Evolutionary conservation across 1,284 basidiomycete genomes (phyloP), one percentile per base, ranked within the genome.

Genomic region (Pascua sp.): DNA sequence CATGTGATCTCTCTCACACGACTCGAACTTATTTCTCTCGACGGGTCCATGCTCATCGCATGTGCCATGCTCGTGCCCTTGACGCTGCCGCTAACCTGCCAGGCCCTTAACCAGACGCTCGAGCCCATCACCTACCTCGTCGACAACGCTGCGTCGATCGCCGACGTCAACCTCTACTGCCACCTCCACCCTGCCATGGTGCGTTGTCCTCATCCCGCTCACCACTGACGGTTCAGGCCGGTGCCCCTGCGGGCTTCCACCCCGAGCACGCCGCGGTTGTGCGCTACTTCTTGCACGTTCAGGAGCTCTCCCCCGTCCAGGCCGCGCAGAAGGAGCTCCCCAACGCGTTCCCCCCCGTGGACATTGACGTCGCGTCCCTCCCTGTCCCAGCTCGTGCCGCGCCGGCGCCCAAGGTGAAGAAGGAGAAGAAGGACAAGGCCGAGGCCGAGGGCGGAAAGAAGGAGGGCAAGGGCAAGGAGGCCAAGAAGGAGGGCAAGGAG

Each of bases 251-350:
- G 0, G 65, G 82, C 18, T 84, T 88, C 73, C 86, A 89, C 78
- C 86, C 87, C 71, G 78, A 85, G 36, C 83, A 85, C 56, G 90
- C 93, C 8, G 83, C 90, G 32, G 77, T 97, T 48, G 89, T 89
- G 47, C 89, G 94, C 52, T 95, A 94, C 82, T 95, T 96, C 72
- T 88, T 93, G 73, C 90, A 95, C 75, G 84, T 97, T 60, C 93
- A 97, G 80, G 82, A 84, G 49, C 81, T 81, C 18, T 81, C 86
- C 5, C 82, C 86, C 8, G 73, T 77, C 53, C 57, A 68, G 53
- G 68, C 72, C 4, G 73, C 77, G 55, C 70, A 75, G 66, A 60
- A 68, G 60, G 57, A 64, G 49, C 62, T 76, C 32, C 68, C 73
- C 44, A 76, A 78, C 63, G 60, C 69, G 8, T 90, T 88, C 76